Evolutionary conservation across 1,139 yeast genomes (phyloP).

Genomic region (Eremothecium coryli): DNA sequence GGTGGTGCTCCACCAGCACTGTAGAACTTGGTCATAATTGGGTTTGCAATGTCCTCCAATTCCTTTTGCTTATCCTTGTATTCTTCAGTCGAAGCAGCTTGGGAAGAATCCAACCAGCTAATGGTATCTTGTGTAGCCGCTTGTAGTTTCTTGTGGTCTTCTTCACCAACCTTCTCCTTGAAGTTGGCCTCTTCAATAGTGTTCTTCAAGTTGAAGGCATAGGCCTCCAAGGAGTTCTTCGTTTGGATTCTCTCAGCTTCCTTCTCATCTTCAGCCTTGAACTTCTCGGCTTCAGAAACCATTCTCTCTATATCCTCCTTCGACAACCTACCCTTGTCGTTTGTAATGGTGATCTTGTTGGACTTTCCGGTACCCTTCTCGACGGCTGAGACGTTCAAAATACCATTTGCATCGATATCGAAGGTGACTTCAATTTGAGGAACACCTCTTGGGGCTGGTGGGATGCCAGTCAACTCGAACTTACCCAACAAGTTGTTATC

Average conservation of each 20-base stretch:
- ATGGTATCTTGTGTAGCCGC: constrained; percentile 80
- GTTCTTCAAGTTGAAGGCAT: constrained; percentile 60
- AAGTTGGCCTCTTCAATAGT: constrained; percentile 54
- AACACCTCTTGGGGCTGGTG: constrained; percentile 98
- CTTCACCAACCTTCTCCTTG: constrained; percentile 73
- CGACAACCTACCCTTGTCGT: constrained; percentile 90
- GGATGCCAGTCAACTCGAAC: constrained; percentile 90
- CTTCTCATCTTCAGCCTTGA: constrained; percentile 69
- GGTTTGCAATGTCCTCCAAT: constrained; percentile 55
- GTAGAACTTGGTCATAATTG: constrained; percentile 57
- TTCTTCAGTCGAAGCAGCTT: constrained; percentile 81
- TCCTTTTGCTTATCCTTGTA: constrained; percentile 59
- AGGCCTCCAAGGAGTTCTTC: constrained; percentile 78
- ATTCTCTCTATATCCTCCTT: constrained; percentile 89
- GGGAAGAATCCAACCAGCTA: constrained; percentile 81
- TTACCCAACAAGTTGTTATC: constrained; percentile 94
- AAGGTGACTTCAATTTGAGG: constrained; percentile 97
- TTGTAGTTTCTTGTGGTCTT: constrained; percentile 72
- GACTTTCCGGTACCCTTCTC: constrained; percentile 92
- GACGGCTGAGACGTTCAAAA: constrained; percentile 84
- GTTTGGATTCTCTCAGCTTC: constrained; percentile 72
- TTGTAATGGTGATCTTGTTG: constrained; percentile 69
- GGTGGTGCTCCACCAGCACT: constrained; percentile 48
- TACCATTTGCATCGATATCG: constrained; percentile 94
- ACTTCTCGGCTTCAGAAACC: constrained; percentile 85